Conservation (phyloP, 352 stramenopile species). For the Pythium periplocum region DNA sequence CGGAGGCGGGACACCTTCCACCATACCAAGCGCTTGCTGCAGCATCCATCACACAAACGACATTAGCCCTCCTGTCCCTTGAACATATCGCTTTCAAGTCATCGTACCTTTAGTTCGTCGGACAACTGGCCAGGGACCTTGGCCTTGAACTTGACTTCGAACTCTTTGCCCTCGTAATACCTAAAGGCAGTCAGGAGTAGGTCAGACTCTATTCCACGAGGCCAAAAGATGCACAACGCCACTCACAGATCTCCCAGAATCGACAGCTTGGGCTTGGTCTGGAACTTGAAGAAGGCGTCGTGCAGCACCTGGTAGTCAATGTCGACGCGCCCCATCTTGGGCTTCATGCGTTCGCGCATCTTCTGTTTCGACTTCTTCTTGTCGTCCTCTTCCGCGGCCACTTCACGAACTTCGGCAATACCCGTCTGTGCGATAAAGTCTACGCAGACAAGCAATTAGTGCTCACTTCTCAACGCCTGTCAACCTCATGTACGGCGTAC, state of each 20-base stretch:
- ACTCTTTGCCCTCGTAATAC: slow-evolving; percentile 99
- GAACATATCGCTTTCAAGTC: slow-evolving; percentile 1
- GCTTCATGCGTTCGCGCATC: slow-evolving; percentile 90
- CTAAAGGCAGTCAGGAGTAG: slow-evolving; percentile 16
- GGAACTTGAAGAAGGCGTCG: slow-evolving; percentile 98
- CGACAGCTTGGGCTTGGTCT: slow-evolving; percentile 95
- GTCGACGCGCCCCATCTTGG: slow-evolving; percentile 96
- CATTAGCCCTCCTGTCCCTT: slow-evolving; percentile 4
- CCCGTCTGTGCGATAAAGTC: slow-evolving; percentile 98
- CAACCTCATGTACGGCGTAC: neutral
- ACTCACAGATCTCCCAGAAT: slow-evolving; percentile 76
- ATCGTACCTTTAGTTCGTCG: slow-evolving; percentile 58
- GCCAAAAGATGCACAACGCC: slow-evolving; percentile 28
- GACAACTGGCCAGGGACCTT: slow-evolving; percentile 89
- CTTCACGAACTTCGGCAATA: slow-evolving; percentile 76
- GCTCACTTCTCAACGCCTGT: neutral
- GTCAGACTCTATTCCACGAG: neutral
- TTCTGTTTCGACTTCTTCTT: slow-evolving; percentile 91
- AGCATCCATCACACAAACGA: neutral
- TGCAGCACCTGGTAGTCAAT: slow-evolving; percentile 98
- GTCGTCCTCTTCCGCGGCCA: slow-evolving; percentile 80
- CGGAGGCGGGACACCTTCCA: slow-evolving; percentile 88
- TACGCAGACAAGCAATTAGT: neutral
- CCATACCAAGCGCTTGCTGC: slow-evolving; percentile 92
- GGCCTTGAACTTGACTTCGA: slow-evolving; percentile 87